Percentiles rank a stretch among this genome's conserved stretches.
Conservation (phyloP, 345 rosid species). For the Acer saccharum region DNA sequence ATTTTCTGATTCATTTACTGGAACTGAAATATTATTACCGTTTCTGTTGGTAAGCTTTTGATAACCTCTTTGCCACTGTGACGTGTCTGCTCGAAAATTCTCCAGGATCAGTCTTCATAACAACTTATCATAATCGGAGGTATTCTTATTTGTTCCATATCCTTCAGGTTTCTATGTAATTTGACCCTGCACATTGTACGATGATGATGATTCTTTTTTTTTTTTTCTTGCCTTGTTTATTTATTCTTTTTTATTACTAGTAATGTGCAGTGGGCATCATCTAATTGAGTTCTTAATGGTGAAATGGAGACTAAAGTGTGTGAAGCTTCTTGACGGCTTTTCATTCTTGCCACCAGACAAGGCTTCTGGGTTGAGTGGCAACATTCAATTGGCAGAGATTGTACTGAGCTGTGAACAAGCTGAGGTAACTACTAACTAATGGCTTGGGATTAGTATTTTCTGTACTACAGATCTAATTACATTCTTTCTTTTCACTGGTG, state of each 20-base stretch:
- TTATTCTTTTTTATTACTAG: background rate
- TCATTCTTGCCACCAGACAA: constrained; percentile 78
- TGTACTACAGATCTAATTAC: constrained; percentile 14
- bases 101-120: constrained; percentile 74
- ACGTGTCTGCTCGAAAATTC: constrained; percentile 72
- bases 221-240: background rate
- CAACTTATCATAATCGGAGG: constrained; percentile 94
- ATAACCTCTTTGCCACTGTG: constrained; percentile 83
- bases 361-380: constrained; percentile 62
- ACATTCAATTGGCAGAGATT: constrained; percentile 81
- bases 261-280: constrained; percentile 77
- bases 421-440: constrained; percentile 21
- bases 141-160: constrained; percentile 24
- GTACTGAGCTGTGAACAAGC: constrained; percentile 29
- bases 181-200: background rate
- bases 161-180: constrained; percentile 10
- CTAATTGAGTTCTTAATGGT: constrained; percentile 87
- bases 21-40: constrained; percentile 15
- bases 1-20: background rate
- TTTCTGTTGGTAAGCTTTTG: constrained; percentile 59
- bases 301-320: constrained; percentile 84
- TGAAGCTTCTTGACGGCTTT: constrained; percentile 74
- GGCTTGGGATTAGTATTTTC: constrained; percentile 10
- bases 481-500: constrained; percentile 16
- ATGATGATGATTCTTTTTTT: background rate